Percentiles rank a stretch among this genome's conserved stretches.
phyloP scores from a whole-genome alignment of 1,139 yeast genomes.

The Protomyces pachydermus region DNA sequence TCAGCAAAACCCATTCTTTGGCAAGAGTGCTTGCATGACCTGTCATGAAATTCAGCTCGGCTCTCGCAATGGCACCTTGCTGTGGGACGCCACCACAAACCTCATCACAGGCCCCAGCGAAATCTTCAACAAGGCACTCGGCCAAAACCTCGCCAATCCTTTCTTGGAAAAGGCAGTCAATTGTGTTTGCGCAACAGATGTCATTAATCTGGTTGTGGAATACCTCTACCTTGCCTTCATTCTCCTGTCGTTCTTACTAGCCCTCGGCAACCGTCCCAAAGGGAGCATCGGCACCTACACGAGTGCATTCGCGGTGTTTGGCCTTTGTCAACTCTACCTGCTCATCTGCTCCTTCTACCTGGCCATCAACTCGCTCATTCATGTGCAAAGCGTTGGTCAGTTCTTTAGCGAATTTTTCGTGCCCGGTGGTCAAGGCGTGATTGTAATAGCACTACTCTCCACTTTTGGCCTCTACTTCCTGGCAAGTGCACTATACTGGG shows the following conservation, averaged over 20 bases:
- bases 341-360: conserved; percentile 42
- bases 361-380: conserved; percentile 38
- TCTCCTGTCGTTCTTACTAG: conserved; percentile 42
- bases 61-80: neutral
- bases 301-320: conserved; percentile 40
- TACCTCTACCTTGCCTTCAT: conserved; percentile 41
- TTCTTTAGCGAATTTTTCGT: conserved; percentile 28
- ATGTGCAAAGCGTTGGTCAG: conserved; percentile 32
- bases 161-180: conserved; percentile 33
- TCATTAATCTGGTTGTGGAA: conserved; percentile 40
- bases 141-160: conserved; percentile 20
- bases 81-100: neutral
- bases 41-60: conserved; percentile 39
- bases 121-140: conserved; percentile 5
- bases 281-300: conserved; percentile 42
- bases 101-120: conserved; percentile 1
- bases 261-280: conserved; percentile 45
- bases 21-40: conserved; percentile 34
- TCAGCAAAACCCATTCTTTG: conserved; percentile 38
- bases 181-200: conserved; percentile 20
- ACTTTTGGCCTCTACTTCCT: conserved; percentile 77
- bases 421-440: conserved; percentile 42
- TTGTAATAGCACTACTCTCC: conserved; percentile 78
- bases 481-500: conserved; percentile 68
- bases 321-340: conserved; percentile 42